Percentiles rank a stretch among this genome's conserved stretches.
Evolutionary conservation across 202 grass and related monocot genomes (phyloP).

Genomic region (Miscanthus sacchariflorus): DNA sequence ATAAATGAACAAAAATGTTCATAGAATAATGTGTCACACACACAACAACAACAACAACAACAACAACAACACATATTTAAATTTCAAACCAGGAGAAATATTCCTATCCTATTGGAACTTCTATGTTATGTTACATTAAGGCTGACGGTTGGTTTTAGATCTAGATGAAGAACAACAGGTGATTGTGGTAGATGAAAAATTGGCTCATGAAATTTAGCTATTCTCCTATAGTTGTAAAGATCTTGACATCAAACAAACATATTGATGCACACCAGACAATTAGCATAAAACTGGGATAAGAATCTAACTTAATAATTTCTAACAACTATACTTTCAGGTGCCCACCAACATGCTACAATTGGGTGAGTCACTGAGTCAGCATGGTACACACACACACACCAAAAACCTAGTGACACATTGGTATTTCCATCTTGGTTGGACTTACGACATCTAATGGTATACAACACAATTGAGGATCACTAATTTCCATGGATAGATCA

Average conservation of each 20-base stretch:
- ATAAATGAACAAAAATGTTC: too few species aligned
- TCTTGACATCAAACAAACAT: conserved; percentile 7
- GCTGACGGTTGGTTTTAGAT: conserved; percentile 17
- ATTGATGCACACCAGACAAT: conserved; percentile 20
- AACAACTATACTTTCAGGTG: conserved; percentile 52
- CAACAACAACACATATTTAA: not conserved
- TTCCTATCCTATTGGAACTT: not conserved
- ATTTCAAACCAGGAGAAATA: conserved; percentile 6
- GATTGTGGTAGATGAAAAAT: not conserved
- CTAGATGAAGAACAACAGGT: not conserved
- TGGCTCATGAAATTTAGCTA: not conserved
- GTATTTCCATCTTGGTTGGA: too few species aligned
- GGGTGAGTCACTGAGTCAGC: conserved; percentile 52
- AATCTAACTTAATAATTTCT: not conserved
- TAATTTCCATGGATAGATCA: too few species aligned
- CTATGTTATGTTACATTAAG: not conserved
- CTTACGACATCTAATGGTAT: too few species aligned
- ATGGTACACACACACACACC: conserved; percentile 34
- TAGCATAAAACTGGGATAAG: conserved; percentile 31
- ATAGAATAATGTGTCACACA: too few species aligned
- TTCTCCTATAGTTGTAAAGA: conserved; percentile 18
- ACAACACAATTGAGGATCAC: too few species aligned
- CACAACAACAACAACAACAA: too few species aligned
- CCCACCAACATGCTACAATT: conserved; percentile 72
- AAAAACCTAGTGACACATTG: too few species aligned